Conservation (phyloP, 2,329 filamentous ascomycete genomes). For the Fusarium bactridioides region DNA sequence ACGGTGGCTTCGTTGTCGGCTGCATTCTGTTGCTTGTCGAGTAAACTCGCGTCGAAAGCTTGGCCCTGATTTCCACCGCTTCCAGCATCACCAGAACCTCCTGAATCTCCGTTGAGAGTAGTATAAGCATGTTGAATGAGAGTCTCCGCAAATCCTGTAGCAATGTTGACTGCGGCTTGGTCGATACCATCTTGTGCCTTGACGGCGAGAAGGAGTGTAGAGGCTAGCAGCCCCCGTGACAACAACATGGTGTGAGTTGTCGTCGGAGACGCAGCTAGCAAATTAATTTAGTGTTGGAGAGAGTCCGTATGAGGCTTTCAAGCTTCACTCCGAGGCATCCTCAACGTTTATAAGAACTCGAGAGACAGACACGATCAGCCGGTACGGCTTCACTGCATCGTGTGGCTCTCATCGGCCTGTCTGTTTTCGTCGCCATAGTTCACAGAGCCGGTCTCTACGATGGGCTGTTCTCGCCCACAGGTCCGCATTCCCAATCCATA, state of each 20-base stretch:
- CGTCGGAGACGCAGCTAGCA: slow-evolving; percentile 15
- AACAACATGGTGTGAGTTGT: slow-evolving; percentile 34
- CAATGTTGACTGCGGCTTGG: slow-evolving; percentile 18
- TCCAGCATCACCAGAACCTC: not conserved
- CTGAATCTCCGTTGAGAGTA: slow-evolving; percentile 9
- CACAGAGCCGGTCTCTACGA: not conserved
- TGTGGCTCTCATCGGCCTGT: slow-evolving; percentile 13
- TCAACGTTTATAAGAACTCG: slow-evolving; percentile 21
- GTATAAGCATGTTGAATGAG: slow-evolving; percentile 21
- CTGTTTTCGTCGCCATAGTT: slow-evolving; percentile 29
- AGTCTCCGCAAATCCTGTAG: slow-evolving; percentile 16
- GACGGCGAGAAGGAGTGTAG: slow-evolving; percentile 22
- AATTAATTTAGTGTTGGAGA: slow-evolving; percentile 11
- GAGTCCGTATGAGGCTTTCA: not conserved
- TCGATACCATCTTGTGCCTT: slow-evolving; percentile 24
- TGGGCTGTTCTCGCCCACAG: slow-evolving; percentile 22
- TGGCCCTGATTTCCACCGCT: slow-evolving; percentile 7
- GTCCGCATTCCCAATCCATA: slow-evolving; percentile 24
- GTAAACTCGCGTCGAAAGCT: slow-evolving; percentile 16
- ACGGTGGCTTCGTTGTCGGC: not conserved
- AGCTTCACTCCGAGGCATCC: not conserved
- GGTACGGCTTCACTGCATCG: not conserved
- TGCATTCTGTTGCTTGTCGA: not conserved
- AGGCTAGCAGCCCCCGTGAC: slow-evolving; percentile 30
- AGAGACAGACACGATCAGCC: not conserved